Conservation (phyloP, 495 filamentous ascomycete genomes). For the Penicillium cinerascens region DNA sequence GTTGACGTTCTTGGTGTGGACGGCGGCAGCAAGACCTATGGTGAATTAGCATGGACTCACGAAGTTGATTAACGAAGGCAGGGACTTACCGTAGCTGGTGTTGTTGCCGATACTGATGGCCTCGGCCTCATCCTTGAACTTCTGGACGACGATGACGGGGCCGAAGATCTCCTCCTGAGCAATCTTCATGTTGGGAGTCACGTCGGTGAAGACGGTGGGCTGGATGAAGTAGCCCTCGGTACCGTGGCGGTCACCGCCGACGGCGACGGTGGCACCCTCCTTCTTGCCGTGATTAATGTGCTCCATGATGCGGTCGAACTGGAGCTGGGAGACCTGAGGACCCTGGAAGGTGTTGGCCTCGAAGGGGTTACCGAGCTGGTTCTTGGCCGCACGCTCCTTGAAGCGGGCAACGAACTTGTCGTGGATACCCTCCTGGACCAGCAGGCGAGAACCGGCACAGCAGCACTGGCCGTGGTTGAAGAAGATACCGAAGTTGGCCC, state of each 20-base stretch:
- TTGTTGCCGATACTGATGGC: constrained; percentile 77
- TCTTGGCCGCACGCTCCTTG: constrained; percentile 77
- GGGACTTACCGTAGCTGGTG: constrained; percentile 60
- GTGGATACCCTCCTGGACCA: constrained; percentile 94
- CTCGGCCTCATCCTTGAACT: constrained; percentile 88
- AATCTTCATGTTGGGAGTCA: constrained; percentile 91
- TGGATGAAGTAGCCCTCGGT: constrained; percentile 95
- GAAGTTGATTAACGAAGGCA: neutral
- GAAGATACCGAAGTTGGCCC: constrained; percentile 99
- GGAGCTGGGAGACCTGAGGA: constrained; percentile 89
- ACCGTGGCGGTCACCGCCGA: constrained; percentile 85
- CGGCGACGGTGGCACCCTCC: constrained; percentile 78
- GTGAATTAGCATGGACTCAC: neutral
- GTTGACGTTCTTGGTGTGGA: constrained; percentile 92
- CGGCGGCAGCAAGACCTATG: constrained; percentile 75
- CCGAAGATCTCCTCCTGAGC: constrained; percentile 99
- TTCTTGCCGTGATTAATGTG: constrained; percentile 92
- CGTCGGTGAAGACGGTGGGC: constrained; percentile 94
- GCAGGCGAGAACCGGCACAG: constrained; percentile 93
- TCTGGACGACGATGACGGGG: constrained; percentile 87
- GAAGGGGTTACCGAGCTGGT: constrained; percentile 94
- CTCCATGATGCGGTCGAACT: constrained; percentile 97
- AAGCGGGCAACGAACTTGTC: constrained; percentile 88
- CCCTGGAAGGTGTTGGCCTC: constrained; percentile 87
- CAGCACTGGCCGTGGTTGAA: constrained; percentile 99